Base-by-base conservation (phyloP, 164 flowering plant genomes). In the grape (Vitis vinifera) region DNA sequence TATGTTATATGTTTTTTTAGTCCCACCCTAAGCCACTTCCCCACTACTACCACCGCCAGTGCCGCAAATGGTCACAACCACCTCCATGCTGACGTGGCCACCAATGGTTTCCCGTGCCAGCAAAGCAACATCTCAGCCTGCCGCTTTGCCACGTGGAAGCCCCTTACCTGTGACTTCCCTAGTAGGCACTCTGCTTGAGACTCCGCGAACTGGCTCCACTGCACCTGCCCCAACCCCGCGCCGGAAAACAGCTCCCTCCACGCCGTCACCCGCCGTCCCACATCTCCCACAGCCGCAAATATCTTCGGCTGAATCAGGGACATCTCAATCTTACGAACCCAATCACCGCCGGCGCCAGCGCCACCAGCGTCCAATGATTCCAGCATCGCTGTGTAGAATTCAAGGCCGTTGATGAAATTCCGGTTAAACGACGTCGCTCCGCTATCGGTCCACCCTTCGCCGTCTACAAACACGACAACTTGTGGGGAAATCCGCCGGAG, bases 11-110 rank as follows among this genome's bases (percentile, higher is more conserved):
- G 44, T 37, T 37, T 37, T 37, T 37, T 0, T 37, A 6, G 0
- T 31, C 44, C 44, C 5, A 31, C 44, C 2, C 44, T 6, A 31
- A 31, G 44, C 44, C 44, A 6, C 4, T 6, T 6, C 4, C 4
- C 44, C 44, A 37, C 6, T 37, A 37, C 27, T 23, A 37, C 44
- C 30, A 9, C 51, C 12, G 14, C 13, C 10, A 11, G 8, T 37
- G 47, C 17, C 19, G 47, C 49, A 59, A 16, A 68, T 9, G 5
- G 30, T 47, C 57, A 47, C 68, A 82, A 84, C 73, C 75, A 91
- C 89, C 87, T 87, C 98, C 98, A 94, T 0, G 94, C 94, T 55
- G 98, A 94, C 78, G 97, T 91, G 86, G 94, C 83, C 49, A 94
- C 85, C 12, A 94, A 77, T 29, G 89, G 86, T 78, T 88, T 75